phyloP scores from a whole-genome alignment of 345 rosid species.

The Citrus unshiu region DNA sequence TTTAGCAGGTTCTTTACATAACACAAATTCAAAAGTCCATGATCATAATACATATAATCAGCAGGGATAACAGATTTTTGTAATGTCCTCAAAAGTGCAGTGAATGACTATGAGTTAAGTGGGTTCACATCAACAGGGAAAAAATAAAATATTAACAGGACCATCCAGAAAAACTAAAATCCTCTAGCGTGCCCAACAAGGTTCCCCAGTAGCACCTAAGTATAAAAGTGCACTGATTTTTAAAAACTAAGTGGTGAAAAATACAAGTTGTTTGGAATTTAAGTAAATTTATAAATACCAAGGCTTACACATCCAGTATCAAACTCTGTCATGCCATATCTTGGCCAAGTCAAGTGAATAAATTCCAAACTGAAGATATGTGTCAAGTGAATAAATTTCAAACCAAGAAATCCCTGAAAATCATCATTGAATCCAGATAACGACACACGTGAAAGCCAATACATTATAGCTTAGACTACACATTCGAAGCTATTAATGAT shows the following conservation, averaged over 20 bases:
- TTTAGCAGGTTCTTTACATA: neutral
- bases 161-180: neutral
- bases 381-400: neutral
- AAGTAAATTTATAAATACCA: neutral
- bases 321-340: neutral
- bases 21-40: neutral
- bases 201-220: neutral
- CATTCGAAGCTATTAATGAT: neutral
- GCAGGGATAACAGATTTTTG: neutral
- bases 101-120: neutral
- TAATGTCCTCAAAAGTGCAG: neutral
- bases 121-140: neutral
- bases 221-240: neutral
- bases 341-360: neutral
- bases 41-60: neutral
- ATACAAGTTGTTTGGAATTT: neutral
- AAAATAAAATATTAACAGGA: neutral
- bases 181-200: neutral
- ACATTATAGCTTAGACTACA: neutral
- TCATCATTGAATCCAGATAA: neutral
- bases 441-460: neutral
- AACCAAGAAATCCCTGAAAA: neutral
- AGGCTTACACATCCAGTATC: neutral
- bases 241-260: neutral
- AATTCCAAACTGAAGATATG: neutral